Conservation (phyloP, 73 alveolate species). For the Halteria grandinella region DNA sequence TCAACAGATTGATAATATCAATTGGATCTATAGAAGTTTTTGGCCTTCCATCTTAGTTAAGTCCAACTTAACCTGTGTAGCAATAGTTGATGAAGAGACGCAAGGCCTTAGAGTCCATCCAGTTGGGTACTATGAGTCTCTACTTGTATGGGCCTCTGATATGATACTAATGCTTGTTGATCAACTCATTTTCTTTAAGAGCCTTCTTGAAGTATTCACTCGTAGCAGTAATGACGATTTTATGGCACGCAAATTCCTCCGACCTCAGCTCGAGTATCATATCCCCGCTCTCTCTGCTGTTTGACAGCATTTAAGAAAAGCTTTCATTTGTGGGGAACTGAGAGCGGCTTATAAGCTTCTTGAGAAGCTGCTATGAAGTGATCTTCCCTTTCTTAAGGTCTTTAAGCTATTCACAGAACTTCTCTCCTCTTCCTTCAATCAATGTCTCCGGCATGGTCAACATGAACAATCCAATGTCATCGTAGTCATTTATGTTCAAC, state of each 20-base stretch:
- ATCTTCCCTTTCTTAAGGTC: too few relatives aligned
- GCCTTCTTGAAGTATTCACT: constrained; percentile 36
- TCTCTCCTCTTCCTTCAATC: too few relatives aligned
- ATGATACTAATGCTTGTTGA: constrained; percentile 2
- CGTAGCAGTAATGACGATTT: constrained; percentile 16
- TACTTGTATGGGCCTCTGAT: background rate
- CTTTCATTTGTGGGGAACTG: constrained; percentile 30
- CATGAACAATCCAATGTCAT: too few relatives aligned
- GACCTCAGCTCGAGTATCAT: background rate
- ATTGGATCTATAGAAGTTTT: background rate
- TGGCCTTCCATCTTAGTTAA: background rate
- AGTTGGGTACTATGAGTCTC: constrained; percentile 17
- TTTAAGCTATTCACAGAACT: too few relatives aligned
- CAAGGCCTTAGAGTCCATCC: constrained; percentile 22
- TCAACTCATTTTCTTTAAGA: background rate
- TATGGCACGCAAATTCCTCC: constrained; percentile 29
- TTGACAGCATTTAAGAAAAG: constrained; percentile 1
- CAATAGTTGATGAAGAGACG: constrained; percentile 2
- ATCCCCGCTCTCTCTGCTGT: background rate
- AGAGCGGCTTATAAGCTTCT: background rate
- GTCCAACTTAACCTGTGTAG: constrained; percentile 40
- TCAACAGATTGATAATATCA: background rate
- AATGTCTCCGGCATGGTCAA: too few relatives aligned
- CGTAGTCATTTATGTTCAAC: too few relatives aligned
- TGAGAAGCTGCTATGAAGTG: too few relatives aligned